Evolutionary conservation across 1,139 yeast genomes (phyloP).

Genomic region (Candida glucosophila): DNA sequence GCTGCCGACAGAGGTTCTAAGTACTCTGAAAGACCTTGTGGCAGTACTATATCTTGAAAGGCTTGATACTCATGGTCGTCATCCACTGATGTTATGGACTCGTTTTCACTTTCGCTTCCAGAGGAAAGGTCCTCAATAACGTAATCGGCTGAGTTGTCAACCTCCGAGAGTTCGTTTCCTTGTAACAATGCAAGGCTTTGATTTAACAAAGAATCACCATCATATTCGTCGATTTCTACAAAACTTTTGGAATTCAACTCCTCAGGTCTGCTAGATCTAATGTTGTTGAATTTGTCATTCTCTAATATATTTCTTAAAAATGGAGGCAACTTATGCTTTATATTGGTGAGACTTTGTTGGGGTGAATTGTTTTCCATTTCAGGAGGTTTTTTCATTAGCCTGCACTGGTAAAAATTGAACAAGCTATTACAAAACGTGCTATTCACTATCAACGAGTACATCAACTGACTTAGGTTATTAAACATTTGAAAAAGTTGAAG

Average conservation of each 20-base stretch:
- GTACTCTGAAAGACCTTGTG: conserved; percentile 4
- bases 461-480: conserved; percentile 15
- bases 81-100: too few relatives aligned
- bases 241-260: conserved; percentile 5
- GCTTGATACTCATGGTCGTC: too few relatives aligned
- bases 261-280: conserved; percentile 5
- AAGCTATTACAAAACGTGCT: too few relatives aligned
- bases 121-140: too few relatives aligned
- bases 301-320: conserved; percentile 14
- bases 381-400: too few relatives aligned
- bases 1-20: conserved; percentile 12
- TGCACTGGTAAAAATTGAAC: too few relatives aligned
- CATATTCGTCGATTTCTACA: conserved; percentile 13
- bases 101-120: too few relatives aligned
- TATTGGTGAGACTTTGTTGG: too few relatives aligned
- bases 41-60: too few relatives aligned
- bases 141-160: conserved; percentile 41
- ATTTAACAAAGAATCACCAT: conserved; percentile 14
- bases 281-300: conserved; percentile 1
- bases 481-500: conserved; percentile 12
- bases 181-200: conserved; percentile 18
- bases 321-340: conserved; percentile 16
- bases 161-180: conserved; percentile 29
- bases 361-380: too few relatives aligned
- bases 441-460: too few relatives aligned